These are phyloP conservation scores for Camellia sinensis DNA, from an alignment of 148 eudicot species.

Conservation along the genomic window DNA sequence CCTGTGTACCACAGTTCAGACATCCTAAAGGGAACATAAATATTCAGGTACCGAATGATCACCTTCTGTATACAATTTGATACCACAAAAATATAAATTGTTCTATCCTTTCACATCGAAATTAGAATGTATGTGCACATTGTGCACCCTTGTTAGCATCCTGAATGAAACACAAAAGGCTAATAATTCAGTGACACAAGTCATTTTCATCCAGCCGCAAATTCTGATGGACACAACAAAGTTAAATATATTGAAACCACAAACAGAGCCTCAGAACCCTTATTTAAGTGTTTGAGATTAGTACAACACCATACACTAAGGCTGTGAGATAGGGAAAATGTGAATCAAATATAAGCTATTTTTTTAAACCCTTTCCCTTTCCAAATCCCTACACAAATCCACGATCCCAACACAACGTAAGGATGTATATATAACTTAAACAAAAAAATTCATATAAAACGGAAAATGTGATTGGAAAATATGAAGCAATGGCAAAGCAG, in stretches of 20 bases:
- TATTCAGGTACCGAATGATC: not conserved
- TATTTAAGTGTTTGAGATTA: not conserved
- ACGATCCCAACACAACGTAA: too few species aligned
- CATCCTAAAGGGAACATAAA: not conserved
- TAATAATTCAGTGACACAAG: not conserved
- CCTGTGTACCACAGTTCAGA: not conserved
- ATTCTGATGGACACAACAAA: not conserved
- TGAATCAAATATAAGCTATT: too few species aligned
- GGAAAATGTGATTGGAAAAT: not conserved
- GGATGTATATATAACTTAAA: too few species aligned
- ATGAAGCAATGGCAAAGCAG: not conserved
- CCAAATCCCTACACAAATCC: too few species aligned
- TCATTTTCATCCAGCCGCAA: not conserved
- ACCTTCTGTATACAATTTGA: not conserved
- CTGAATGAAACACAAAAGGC: not conserved
- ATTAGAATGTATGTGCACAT: not conserved
- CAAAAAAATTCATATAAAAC: not conserved
- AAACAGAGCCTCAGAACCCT: not conserved
- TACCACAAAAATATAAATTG: not conserved
- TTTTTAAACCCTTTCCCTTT: too few species aligned
- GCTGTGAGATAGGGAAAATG: too few species aligned
- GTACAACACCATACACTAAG: not conserved
- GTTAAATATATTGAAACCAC: not conserved
- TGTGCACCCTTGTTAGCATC: not conserved
- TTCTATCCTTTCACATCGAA: not conserved